Evolutionary conservation across 768 basidiomycete genomes (phyloP), one percentile per base, ranked within the genome.

Genomic region (Macrolepiota fuliginosa): DNA sequence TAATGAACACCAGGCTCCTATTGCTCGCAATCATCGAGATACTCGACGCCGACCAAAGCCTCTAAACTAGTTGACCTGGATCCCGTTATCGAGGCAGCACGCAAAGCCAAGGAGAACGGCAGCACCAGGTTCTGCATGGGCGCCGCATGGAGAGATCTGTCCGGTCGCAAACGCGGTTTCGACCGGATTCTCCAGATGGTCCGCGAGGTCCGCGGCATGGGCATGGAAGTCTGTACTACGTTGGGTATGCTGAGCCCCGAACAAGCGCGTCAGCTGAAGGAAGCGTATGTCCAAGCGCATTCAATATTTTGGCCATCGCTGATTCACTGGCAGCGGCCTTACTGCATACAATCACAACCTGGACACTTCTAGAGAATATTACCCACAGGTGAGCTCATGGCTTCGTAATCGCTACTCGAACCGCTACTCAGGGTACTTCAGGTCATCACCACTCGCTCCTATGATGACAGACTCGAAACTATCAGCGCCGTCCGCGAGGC

Each of bases 51-150:
- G 9, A 98, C 96, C 46, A 89, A 88, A 72, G 96, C 96, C 29
- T 92, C 92, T 15, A 86, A 86, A 58, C 78, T 98, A 47, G 82
- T 97, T 12, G 90, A 96, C 51, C 77, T 98, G 53, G 95, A 94
- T 68, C 94, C 96, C 17, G 96, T 98, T 15, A 77, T 99, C 9
- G 89, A 90, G 68, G 96, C 94, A 29, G 96, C 96, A 22, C 85
- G 92, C 12, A 89, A 90, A 70, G 96, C 96, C 25, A 98, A 97
- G 71, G 96, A 81, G 66, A 98, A 98, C 72, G 96, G 96, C 36
- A 95, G 93, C 72, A 98, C 96, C 19, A 83, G 96, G 27, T 98
- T 98, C 77, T 98, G 96, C 74, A 98, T 98, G 96, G 96, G 96
- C 61, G 96, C 96, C 3, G 96, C 96, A 4, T 99, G 96, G 96